phyloP scores from a whole-genome alignment of 306 rosid genomes.

The Citrullus mucosospermus region DNA sequence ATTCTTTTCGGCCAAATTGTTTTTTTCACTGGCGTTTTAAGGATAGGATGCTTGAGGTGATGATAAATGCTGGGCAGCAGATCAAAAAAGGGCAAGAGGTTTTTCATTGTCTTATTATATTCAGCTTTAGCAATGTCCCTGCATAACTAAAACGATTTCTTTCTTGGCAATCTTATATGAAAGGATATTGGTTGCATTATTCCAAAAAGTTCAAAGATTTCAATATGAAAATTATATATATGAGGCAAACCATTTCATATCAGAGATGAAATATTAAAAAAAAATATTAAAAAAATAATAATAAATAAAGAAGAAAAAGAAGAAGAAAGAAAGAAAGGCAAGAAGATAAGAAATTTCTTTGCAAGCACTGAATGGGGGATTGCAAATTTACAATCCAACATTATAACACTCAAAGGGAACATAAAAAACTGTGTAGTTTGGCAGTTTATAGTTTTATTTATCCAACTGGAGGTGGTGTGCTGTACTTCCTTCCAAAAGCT shows the following conservation, averaged over 20 bases:
- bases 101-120: constrained; percentile 15
- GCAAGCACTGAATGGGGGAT: not conserved
- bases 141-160: not conserved
- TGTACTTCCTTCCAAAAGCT: not conserved
- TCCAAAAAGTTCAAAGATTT: not conserved
- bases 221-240: not conserved
- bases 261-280: not conserved
- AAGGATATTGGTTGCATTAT: not conserved
- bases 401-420: not conserved
- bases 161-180: not conserved
- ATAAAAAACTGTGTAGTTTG: not conserved
- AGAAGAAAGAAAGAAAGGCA: too few species aligned
- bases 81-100: constrained; percentile 90
- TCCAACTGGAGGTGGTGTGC: not conserved
- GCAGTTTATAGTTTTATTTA: not conserved
- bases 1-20: constrained; percentile 88
- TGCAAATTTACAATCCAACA: too few species aligned
- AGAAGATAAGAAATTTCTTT: too few species aligned
- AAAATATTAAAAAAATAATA: too few species aligned
- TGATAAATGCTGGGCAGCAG: constrained; percentile 84
- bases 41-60: constrained; percentile 96
- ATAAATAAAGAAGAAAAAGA: too few species aligned
- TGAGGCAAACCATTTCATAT: not conserved
- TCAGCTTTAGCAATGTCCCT: constrained; percentile 10
- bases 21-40: constrained; percentile 96